Percentiles rank a stretch among this genome's conserved stretches.
Evolutionary conservation across 2,329 filamentous ascomycete genomes (phyloP).

Genomic region (Aureobasidium sp.): DNA sequence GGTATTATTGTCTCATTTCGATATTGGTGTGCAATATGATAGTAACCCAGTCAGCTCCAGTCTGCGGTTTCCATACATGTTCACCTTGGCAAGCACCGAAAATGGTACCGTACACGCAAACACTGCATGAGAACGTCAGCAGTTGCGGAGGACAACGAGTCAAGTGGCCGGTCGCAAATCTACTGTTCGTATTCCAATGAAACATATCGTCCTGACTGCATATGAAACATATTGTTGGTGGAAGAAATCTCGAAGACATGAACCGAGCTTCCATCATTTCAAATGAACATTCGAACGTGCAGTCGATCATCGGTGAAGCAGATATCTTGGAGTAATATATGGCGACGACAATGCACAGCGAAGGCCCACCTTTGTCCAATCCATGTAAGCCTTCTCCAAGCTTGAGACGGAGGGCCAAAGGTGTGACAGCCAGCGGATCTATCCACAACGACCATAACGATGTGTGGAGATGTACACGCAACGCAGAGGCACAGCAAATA

Average conservation of each 20-base stretch:
- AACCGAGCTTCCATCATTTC: background rate
- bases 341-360: background rate
- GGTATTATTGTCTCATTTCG: background rate
- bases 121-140: background rate
- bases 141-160: background rate
- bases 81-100: background rate
- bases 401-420: conserved; percentile 1
- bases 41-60: background rate
- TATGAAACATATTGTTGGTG: background rate
- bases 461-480: conserved; percentile 9
- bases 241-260: background rate
- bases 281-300: background rate
- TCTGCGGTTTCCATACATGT: background rate
- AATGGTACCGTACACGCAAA: background rate
- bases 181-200: background rate
- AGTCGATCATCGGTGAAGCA: background rate
- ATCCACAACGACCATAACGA: background rate
- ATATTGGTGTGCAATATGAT: background rate
- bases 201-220: background rate
- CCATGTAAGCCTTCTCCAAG: background rate
- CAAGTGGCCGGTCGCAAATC: background rate
- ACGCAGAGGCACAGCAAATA: background rate
- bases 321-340: background rate
- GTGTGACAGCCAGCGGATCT: conserved; percentile 8
- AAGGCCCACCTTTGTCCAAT: background rate